Evolutionary conservation across 805 yeast genomes (phyloP).

Genomic region (Yarrowia yakushimensis): DNA sequence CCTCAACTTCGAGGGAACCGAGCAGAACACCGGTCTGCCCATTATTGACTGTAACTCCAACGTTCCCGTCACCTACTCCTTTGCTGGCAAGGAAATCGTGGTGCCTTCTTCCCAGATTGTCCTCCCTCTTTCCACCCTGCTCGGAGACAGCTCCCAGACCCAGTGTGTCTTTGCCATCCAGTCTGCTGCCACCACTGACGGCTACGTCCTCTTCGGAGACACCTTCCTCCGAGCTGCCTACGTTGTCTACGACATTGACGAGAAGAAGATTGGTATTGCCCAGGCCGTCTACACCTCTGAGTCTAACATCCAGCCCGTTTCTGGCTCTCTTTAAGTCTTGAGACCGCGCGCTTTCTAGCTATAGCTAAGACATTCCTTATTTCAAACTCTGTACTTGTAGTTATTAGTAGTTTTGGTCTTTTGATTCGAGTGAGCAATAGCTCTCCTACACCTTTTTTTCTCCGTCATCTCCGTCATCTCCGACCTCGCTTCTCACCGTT

Average conservation of each 20-base stretch:
- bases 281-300: constrained; percentile 41
- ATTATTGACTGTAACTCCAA: constrained; percentile 77
- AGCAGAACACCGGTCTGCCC: constrained; percentile 82
- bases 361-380: too few species aligned
- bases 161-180: constrained; percentile 97
- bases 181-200: constrained; percentile 74
- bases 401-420: too few species aligned
- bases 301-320: constrained; percentile 33
- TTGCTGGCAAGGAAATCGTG: constrained; percentile 89
- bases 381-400: too few species aligned
- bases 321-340: constrained; percentile 20
- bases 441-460: too few species aligned
- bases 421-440: too few species aligned
- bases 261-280: constrained; percentile 53
- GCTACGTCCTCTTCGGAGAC: constrained; percentile 49
- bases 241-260: constrained; percentile 62
- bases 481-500: too few species aligned
- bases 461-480: too few species aligned
- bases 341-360: too few species aligned
- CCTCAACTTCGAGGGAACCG: constrained; percentile 57
- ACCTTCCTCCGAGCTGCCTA: constrained; percentile 60
- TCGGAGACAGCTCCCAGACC: constrained; percentile 90
- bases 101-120: constrained; percentile 71
- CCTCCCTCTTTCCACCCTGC: constrained; percentile 54
- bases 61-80: constrained; percentile 88